Evolutionary conservation across 345 rosid genomes (phyloP).

Genomic region (Hibiscus trionum): DNA sequence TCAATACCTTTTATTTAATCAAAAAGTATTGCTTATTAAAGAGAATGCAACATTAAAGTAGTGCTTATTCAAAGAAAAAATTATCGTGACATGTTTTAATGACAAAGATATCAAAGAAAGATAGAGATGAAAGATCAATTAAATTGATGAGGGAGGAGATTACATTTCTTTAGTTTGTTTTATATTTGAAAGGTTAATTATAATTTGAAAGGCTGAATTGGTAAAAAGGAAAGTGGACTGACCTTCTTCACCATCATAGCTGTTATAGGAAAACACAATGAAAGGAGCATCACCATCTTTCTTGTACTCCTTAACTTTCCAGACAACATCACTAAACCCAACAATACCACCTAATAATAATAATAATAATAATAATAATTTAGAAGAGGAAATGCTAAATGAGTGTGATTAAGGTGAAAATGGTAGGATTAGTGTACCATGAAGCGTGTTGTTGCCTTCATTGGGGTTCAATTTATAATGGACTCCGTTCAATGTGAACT

Average conservation of each 20-base stretch:
- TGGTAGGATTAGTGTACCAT: constrained; percentile 38
- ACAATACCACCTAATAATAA: constrained; percentile 61
- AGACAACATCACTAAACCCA: constrained; percentile 72
- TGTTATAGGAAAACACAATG: constrained; percentile 54
- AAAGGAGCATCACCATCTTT: constrained; percentile 33
- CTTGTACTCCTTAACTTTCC: constrained; percentile 47
- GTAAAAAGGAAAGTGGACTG: not conserved
- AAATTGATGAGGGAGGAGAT: too few species aligned
- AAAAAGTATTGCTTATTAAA: too few species aligned
- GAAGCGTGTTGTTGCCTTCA: constrained; percentile 77
- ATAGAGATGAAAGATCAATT: too few species aligned
- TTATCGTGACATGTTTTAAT: too few species aligned
- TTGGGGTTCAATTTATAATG: constrained; percentile 57
- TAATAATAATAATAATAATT: too few species aligned
- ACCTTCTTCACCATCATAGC: constrained; percentile 85
- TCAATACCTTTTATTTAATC: too few species aligned
- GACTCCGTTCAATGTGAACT: constrained; percentile 56
- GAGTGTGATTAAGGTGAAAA: not conserved
- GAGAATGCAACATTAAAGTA: too few species aligned
- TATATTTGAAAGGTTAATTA: too few species aligned
- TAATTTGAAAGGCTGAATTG: not conserved
- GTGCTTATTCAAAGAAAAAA: too few species aligned
- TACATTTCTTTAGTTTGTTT: too few species aligned
- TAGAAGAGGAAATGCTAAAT: not conserved
- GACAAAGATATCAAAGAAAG: too few species aligned